Base-by-base conservation (phyloP, 192 early-diverging fungal genomes). In the Coemansia sp. region DNA sequence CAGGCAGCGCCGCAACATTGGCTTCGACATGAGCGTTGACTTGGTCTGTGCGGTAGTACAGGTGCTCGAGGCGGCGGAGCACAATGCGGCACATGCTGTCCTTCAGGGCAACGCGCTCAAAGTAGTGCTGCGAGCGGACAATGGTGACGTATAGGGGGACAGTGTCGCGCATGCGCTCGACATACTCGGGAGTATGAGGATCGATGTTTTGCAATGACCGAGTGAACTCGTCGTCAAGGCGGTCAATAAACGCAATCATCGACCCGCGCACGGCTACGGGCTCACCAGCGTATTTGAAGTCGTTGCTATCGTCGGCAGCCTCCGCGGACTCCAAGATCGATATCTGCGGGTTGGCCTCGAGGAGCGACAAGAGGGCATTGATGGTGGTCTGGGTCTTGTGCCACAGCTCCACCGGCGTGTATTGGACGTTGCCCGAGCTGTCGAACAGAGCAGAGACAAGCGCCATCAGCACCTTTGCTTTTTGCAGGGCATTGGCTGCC, bases 41-140 rank as follows among this genome's bases (percentile, higher is more conserved):
- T 63, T 88, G 79, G 73, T 97, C 95, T 48, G 97, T 94, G 89
- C 95, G 98, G 88, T 94, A 97, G 88, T 99, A 98, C 66, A 99
- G 77, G 73, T 98, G 96, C 81, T 98, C 94, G 60, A 99, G 83
- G 43, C 95, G 86, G 71, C 95, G 88, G 85, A 96, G 88, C 45
- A 94, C 83, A 11, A 90, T 89, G 60, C 89, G 88, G 73, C 91
- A 89, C 57, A 91, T 75, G 52, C 81, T 85, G 18, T 89, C 89
- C 38, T 74, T 81, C 72, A 88, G 69, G 46, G 81, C 68, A 30
- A 76, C 66, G 58, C 88, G 85, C 76, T 92, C 91, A 83, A 93
- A 93, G 89, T 97, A 98, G 66, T 73, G 77, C 81, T 95, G 92
- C 18, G 92, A 81, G 48, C 96, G 93, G 26, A 94, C 90, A 64